These are phyloP conservation scores for Clavispora phyllophila DNA, from an alignment of 805 yeast genomes.

Conservation along the genomic window DNA sequence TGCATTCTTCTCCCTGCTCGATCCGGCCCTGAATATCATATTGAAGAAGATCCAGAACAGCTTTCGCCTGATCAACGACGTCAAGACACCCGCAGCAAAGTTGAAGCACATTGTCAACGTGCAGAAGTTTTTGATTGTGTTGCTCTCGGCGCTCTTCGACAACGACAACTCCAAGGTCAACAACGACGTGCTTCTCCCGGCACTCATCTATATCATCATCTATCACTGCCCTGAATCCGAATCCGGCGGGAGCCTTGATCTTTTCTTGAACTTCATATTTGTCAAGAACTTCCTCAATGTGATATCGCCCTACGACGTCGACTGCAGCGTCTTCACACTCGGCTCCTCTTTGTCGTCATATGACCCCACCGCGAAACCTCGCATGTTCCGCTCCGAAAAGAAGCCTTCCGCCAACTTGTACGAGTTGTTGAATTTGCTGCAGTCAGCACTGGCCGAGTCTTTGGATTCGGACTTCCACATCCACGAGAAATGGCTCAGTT, in stretches of 20 bases:
- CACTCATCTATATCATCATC: conserved; percentile 32
- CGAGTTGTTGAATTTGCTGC: conserved; percentile 27
- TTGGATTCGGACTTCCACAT: conserved; percentile 2
- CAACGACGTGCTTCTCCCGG: conserved; percentile 38
- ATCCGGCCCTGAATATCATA: conserved; percentile 6
- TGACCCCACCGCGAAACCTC: conserved; percentile 12
- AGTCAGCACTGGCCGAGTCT: conserved; percentile 4
- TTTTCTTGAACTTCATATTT: conserved; percentile 33
- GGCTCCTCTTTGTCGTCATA: conserved; percentile 9
- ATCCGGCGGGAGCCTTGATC: conserved; percentile 15
- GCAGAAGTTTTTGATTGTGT: conserved; percentile 26
- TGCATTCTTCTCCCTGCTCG: conserved; percentile 9
- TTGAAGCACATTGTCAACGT: conserved; percentile 24
- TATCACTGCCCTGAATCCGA: conserved; percentile 20
- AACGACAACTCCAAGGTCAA: conserved; percentile 21
- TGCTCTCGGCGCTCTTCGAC: conserved; percentile 13
- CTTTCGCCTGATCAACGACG: conserved; percentile 16
- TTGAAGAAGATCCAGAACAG: conserved; percentile 14
- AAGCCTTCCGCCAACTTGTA: conserved; percentile 19
- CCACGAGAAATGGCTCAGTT: conserved; percentile 6
- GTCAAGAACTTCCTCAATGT: conserved; percentile 31
- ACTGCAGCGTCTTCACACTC: conserved; percentile 9
- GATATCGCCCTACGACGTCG: conserved; percentile 27
- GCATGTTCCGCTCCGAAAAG: conserved; percentile 1
- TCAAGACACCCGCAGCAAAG: conserved; percentile 31